A percentile compares a stretch with the other conserved stretches of the same genome.
Conservation (phyloP, 495 filamentous ascomycete genomes). For the Talaromyces adpressus region DNA sequence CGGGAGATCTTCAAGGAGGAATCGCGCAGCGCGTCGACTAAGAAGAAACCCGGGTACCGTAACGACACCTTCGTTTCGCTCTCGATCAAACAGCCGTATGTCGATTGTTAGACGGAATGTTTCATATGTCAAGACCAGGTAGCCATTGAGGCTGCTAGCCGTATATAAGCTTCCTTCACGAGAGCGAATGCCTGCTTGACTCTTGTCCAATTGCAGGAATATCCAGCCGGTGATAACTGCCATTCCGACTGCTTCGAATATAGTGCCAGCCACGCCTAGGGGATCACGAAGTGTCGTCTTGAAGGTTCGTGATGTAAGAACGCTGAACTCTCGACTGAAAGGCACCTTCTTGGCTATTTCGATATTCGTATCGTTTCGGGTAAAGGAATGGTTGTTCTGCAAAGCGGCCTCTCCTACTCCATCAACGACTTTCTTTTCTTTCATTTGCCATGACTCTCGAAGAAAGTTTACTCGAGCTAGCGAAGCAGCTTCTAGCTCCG, state of each 20-base stretch:
- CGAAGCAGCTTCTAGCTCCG: conserved; percentile 52
- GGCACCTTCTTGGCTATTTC: conserved; percentile 24
- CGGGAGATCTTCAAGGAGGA: conserved; percentile 60
- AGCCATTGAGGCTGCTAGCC: conserved; percentile 59
- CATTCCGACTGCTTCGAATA: conserved; percentile 60
- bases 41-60: conserved; percentile 57
- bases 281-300: conserved; percentile 64
- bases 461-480: conserved; percentile 46
- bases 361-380: background rate
- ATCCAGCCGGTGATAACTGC: conserved; percentile 64
- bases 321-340: conserved; percentile 52
- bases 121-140: conserved; percentile 67
- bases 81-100: conserved; percentile 67
- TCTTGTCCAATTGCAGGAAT: conserved; percentile 53
- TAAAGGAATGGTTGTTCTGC: background rate
- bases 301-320: conserved; percentile 59
- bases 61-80: conserved; percentile 63
- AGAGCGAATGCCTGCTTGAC: conserved; percentile 50
- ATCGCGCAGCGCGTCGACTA: conserved; percentile 56
- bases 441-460: conserved; percentile 43
- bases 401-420: conserved; percentile 20
- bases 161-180: conserved; percentile 64
- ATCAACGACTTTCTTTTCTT: conserved; percentile 1
- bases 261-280: conserved; percentile 58
- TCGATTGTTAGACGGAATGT: conserved; percentile 63